Evolutionary conservation across 805 yeast genomes (phyloP).

Genomic region (Cyberlindnera veronae): DNA sequence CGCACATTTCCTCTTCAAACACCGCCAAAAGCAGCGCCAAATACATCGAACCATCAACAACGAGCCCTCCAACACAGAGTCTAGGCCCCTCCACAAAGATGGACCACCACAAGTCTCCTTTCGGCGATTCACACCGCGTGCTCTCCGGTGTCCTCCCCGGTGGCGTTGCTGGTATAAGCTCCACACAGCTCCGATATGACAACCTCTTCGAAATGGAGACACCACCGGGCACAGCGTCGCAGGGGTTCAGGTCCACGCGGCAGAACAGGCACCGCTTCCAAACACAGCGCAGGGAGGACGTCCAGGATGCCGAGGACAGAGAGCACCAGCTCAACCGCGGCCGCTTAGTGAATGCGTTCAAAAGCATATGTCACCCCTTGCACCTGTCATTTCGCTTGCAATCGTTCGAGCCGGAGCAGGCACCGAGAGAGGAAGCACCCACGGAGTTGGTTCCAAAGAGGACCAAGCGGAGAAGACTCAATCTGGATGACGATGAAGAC

Average conservation of each 20-base stretch:
- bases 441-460: too few species aligned
- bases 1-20: conserved; percentile 7
- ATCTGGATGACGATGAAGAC: conserved; percentile 36
- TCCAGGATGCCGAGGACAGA: conserved; percentile 21
- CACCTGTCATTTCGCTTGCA: too few species aligned
- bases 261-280: conserved; percentile 8
- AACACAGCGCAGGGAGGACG: conserved; percentile 7
- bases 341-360: not conserved
- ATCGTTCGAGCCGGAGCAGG: too few species aligned
- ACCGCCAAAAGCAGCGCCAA: not conserved
- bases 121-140: too few species aligned
- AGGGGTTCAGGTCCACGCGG: conserved; percentile 13
- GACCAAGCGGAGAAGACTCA: conserved; percentile 26
- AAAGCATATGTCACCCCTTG: not conserved
- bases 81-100: too few species aligned
- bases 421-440: too few species aligned
- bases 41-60: too few species aligned
- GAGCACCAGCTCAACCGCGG: conserved; percentile 10
- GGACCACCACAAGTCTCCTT: too few species aligned
- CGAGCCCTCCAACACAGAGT: too few species aligned
- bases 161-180: too few species aligned
- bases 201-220: not conserved
- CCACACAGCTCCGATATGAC: conserved; percentile 5
- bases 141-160: too few species aligned
- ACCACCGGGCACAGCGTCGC: conserved; percentile 2